Base-by-base conservation (phyloP, 495 filamentous ascomycete genomes). In the Staphylotrichum tortipilum region DNA sequence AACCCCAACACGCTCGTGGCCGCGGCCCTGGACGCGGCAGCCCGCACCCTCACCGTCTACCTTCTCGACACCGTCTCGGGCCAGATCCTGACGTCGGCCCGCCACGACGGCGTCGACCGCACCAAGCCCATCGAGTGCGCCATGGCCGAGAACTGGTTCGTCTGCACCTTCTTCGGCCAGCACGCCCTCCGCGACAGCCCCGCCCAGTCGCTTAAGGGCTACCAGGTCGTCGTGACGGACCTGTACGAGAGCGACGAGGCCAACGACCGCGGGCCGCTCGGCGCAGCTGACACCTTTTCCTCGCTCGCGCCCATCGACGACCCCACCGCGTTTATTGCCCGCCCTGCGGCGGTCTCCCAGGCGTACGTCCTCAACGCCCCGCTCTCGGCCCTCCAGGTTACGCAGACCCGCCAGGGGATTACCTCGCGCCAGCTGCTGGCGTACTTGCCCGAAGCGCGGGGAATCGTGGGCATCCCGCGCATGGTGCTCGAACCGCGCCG, bases 121-220 rank as follows among this genome's bases (percentile, higher is more conserved):
- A 74, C 68, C 9, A 84, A 88, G 54, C 79, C 84, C 2, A 88
- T 96, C 54, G 67, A 82, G 18, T 86, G 86, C 30, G 78, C 77
- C 28, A 69, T 97, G 24, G 84, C 88, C 4, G 92, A 97, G 71
- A 97, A 99, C 71, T 97, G 90, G 89, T 88, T 95, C 64, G 74
- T 86, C 22, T 95, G 92, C 73, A 84, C 88, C n/a, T 86, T 90
- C 70, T 91, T 77, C 60, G 80, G 77, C 31, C 75, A 86, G 47
- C 70, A 77, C 52, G 60, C 70, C 1, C 55, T 73, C 19, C 69
- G 72, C 5, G 70, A 75, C 23, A 70, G 74, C 39, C 53, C 64
- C 3, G 58, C 73, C 21, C 72, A 82, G 38, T 65, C 79, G 2
- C 72, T 88, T 43, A 86, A 85, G 68, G 89, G 88, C 19, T 91